Conservation (phyloP, 179 eudicot species). For the Amaranthus tricolor region DNA sequence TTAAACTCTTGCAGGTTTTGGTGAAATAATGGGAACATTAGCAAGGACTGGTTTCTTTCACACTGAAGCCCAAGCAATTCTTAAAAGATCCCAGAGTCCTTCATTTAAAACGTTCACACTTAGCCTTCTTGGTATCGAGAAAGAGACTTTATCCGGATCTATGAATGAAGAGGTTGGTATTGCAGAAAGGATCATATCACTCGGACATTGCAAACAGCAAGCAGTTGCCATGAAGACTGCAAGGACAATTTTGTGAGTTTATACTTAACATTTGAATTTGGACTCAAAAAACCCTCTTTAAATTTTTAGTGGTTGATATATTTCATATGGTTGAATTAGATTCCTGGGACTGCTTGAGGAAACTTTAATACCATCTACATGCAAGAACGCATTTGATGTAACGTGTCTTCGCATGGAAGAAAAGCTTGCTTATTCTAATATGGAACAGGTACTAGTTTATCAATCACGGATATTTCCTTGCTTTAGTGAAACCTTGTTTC, state of each 20-base stretch:
- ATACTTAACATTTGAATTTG: background rate
- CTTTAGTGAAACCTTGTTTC: background rate
- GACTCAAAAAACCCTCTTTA: too few relatives aligned
- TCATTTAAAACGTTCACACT: constrained; percentile 52
- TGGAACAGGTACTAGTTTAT: constrained; percentile 57
- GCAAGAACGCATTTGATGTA: constrained; percentile 76
- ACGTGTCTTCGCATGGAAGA: constrained; percentile 86
- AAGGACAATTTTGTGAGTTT: constrained; percentile 70
- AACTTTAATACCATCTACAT: constrained; percentile 57
- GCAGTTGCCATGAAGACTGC: constrained; percentile 65
- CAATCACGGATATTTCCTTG: background rate
- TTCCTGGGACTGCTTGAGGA: constrained; percentile 73
- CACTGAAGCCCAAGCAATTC: constrained; percentile 44
- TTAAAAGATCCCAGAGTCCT: constrained; percentile 47
- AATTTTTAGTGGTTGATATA: too few relatives aligned
- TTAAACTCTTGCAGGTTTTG: constrained; percentile 54
- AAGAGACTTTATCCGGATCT: constrained; percentile 25
- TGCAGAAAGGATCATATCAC: constrained; percentile 50
- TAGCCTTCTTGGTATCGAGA: constrained; percentile 50
- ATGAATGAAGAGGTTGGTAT: constrained; percentile 48
- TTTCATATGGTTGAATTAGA: constrained; percentile 36
- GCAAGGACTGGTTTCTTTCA: constrained; percentile 78
- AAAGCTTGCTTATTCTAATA: constrained; percentile 64
- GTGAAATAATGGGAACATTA: constrained; percentile 78
- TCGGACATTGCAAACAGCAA: constrained; percentile 56